Evolutionary conservation across 805 yeast genomes (phyloP).

Genomic region (Sugiyamaella chiloensis): DNA sequence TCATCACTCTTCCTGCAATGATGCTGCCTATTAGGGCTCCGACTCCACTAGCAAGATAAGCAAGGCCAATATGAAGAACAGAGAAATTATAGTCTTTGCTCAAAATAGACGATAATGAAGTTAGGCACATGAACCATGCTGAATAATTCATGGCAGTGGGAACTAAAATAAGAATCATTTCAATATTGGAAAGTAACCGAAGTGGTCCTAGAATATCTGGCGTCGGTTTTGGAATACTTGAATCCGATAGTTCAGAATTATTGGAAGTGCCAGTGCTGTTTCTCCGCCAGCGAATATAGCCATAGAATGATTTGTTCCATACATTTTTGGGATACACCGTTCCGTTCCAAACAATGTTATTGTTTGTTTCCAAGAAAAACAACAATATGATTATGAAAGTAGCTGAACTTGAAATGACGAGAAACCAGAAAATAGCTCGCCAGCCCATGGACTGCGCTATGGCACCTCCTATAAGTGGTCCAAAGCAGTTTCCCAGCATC

Average conservation of each 20-base stretch:
- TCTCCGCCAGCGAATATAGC: conserved; percentile 18
- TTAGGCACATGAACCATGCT: conserved; percentile 64
- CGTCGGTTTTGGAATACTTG: neutral
- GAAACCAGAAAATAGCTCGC: conserved; percentile 65
- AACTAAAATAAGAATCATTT: conserved; percentile 47
- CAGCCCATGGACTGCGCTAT: conserved; percentile 52
- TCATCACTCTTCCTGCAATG: conserved; percentile 53
- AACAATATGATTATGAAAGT: conserved; percentile 35
- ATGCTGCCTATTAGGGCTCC: conserved; percentile 56
- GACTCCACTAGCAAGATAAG: conserved; percentile 71
- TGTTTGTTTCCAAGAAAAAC: conserved; percentile 72
- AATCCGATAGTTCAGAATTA: too few relatives aligned
- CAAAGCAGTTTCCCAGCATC: conserved; percentile 70
- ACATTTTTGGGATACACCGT: conserved; percentile 49
- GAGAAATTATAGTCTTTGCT: conserved; percentile 48
- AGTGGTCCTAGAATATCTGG: neutral
- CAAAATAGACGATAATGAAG: conserved; percentile 58
- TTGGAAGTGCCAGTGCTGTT: conserved; percentile 19
- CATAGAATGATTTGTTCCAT: conserved; percentile 27
- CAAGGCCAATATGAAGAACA: conserved; percentile 59
- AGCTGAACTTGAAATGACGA: conserved; percentile 55
- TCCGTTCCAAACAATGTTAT: conserved; percentile 73
- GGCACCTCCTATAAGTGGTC: conserved; percentile 64
- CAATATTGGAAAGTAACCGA: conserved; percentile 18
- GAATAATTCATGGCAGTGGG: conserved; percentile 64